Evolutionary conservation across 2,329 filamentous ascomycete genomes (phyloP).

Genomic region (Aureobasidium pullulans): DNA sequence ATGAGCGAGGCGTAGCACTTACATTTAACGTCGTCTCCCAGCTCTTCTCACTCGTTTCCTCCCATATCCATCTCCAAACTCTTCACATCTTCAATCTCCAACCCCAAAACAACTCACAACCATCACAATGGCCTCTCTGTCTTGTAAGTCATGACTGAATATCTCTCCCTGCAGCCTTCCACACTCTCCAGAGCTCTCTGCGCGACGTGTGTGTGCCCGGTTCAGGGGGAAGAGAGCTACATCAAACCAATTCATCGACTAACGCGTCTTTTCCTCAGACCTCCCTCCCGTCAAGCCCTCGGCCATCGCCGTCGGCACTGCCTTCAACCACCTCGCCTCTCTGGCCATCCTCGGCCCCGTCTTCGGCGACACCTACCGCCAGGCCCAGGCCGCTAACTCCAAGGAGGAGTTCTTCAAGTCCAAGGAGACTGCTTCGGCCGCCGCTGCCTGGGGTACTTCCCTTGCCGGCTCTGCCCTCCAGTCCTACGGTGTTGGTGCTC

Average conservation of each 20-base stretch:
- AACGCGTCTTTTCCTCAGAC: conserved; percentile 36
- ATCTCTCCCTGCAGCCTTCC: neutral
- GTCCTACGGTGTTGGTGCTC: conserved; percentile 38
- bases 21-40: conserved; percentile 14
- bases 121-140: conserved; percentile 47
- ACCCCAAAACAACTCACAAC: conserved; percentile 14
- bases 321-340: conserved; percentile 91
- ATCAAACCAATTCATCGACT: conserved; percentile 10
- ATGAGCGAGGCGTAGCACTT: conserved; percentile 10
- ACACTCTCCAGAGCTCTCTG: neutral
- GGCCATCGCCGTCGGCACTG: conserved; percentile 88
- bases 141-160: conserved; percentile 41
- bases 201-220: neutral
- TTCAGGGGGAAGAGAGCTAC: neutral
- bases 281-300: conserved; percentile 90
- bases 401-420: conserved; percentile 95
- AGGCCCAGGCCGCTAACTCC: conserved; percentile 81
- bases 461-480: conserved; percentile 74
- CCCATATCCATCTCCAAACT: conserved; percentile 10
- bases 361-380: conserved; percentile 91
- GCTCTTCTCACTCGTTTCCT: conserved; percentile 9
- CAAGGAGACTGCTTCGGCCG: conserved; percentile 83
- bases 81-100: neutral
- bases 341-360: conserved; percentile 80
- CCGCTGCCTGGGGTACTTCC: conserved; percentile 82